Conservation (phyloP, 2,329 filamentous ascomycete genomes). For the Talaromyces sp. region DNA sequence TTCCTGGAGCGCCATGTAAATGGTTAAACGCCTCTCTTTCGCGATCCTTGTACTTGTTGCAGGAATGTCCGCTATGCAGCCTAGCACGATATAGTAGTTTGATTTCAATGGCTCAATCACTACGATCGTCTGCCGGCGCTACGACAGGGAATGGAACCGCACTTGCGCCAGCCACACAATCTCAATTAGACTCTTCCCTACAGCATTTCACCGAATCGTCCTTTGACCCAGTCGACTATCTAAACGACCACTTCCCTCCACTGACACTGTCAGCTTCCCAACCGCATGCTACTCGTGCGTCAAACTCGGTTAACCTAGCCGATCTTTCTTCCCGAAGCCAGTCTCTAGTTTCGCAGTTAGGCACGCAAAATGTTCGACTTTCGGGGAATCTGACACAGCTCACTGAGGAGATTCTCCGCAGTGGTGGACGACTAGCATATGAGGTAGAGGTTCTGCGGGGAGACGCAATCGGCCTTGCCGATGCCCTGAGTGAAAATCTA, state of each 20-base stretch:
- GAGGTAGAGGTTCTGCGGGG: slow-evolving; percentile 91
- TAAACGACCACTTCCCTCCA: slow-evolving; percentile 73
- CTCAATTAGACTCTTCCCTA: slow-evolving; percentile 69
- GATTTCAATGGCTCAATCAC: slow-evolving; percentile 9
- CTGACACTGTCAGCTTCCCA: slow-evolving; percentile 52
- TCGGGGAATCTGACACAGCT: slow-evolving; percentile 79
- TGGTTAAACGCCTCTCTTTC: too few relatives aligned
- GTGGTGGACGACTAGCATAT: slow-evolving; percentile 82
- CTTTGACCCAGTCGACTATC: slow-evolving; percentile 81
- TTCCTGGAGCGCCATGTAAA: neutral
- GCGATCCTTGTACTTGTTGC: neutral
- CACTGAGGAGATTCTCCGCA: slow-evolving; percentile 90
- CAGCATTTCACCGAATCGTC: slow-evolving; percentile 68
- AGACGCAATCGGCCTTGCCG: slow-evolving; percentile 75
- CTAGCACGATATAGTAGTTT: neutral
- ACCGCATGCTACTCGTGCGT: slow-evolving; percentile 37
- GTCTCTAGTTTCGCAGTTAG: slow-evolving; percentile 78
- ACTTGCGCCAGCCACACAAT: slow-evolving; percentile 25
- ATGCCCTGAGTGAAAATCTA: slow-evolving; percentile 69
- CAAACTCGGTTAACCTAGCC: slow-evolving; percentile 59
- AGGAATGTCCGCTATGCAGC: slow-evolving; percentile 6
- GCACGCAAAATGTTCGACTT: slow-evolving; percentile 78
- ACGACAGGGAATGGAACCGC: neutral
- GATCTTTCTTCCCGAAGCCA: slow-evolving; percentile 79
- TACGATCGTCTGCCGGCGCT: neutral